These are phyloP conservation scores for Fraxinus excelsior DNA, from an alignment of 257 asterid genomes.

Conservation along the genomic window DNA sequence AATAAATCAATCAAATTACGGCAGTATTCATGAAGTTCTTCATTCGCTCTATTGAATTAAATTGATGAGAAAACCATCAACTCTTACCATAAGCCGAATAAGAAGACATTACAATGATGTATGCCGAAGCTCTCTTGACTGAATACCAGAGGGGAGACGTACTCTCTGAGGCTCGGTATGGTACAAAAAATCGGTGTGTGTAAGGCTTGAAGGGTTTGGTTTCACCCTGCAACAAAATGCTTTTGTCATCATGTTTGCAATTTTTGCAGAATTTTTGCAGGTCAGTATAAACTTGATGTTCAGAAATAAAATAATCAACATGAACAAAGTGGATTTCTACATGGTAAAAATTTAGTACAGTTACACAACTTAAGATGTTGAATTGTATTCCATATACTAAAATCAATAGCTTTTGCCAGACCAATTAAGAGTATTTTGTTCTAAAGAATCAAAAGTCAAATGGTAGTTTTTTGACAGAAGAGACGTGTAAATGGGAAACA, in stretches of 20 bases:
- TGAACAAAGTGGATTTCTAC: not conserved
- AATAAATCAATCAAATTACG: too few relatives aligned
- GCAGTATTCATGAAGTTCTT: too few relatives aligned
- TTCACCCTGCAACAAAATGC: constrained; percentile 53
- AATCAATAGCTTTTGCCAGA: too few relatives aligned
- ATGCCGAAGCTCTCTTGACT: constrained; percentile 68
- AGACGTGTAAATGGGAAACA: constrained; percentile 19
- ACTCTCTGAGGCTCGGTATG: constrained; percentile 55
- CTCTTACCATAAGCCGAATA: constrained; percentile 63
- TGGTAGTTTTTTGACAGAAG: not conserved
- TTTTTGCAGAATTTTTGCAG: not conserved
- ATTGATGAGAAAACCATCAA: not conserved
- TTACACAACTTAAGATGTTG: too few relatives aligned
- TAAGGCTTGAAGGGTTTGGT: constrained; percentile 60
- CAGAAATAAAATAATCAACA: not conserved
- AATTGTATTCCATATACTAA: too few relatives aligned
- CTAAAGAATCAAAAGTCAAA: not conserved
- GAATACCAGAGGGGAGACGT: constrained; percentile 71
- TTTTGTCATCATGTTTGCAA: not conserved
- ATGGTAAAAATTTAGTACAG: not conserved
- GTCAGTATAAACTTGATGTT: not conserved
- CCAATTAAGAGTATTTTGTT: not conserved
- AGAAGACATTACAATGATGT: constrained; percentile 64
- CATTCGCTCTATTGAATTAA: not conserved
- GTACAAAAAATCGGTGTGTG: constrained; percentile 43